A percentile compares a stretch with the other conserved stretches of the same genome.
phyloP scores from a whole-genome alignment of 2,329 filamentous ascomycete genomes.

The Paracamarosporium sp. region DNA sequence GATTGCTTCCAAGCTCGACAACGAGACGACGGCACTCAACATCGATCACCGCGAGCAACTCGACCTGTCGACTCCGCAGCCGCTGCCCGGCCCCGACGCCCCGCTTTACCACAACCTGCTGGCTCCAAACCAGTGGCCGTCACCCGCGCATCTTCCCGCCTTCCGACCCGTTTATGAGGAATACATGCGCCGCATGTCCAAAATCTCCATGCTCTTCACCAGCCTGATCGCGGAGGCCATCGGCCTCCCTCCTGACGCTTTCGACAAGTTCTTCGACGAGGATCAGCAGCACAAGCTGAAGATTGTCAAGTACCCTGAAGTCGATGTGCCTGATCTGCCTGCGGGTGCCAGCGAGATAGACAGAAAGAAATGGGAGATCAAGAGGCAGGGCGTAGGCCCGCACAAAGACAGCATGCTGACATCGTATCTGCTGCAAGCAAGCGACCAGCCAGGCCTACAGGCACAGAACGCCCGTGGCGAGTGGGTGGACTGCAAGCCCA shows the following conservation, averaged over 20 bases:
- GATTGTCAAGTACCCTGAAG: constrained; percentile 84
- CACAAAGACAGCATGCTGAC: constrained; percentile 88
- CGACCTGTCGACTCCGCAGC: constrained; percentile 82
- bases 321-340: constrained; percentile 41
- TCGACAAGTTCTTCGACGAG: constrained; percentile 78
- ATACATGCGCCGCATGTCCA: constrained; percentile 79
- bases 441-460: constrained; percentile 76
- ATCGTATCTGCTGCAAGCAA: constrained; percentile 81
- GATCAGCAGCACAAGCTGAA: constrained; percentile 85
- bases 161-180: constrained; percentile 75
- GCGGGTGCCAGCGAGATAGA: constrained; percentile 38
- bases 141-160: constrained; percentile 64
- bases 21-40: constrained; percentile 72
- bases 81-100: constrained; percentile 65
- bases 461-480: constrained; percentile 79
- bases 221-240: constrained; percentile 86
- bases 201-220: constrained; percentile 76
- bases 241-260: constrained; percentile 70
- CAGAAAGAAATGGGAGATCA: constrained; percentile 57
- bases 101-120: constrained; percentile 78
- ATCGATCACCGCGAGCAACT: constrained; percentile 86
- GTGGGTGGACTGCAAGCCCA: constrained; percentile 84
- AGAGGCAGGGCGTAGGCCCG: constrained; percentile 71
- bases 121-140: constrained; percentile 82
- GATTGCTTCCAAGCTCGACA: constrained; percentile 52